Conservation (phyloP, 345 rosid species). For the Rhodamnia rubescens region DNA sequence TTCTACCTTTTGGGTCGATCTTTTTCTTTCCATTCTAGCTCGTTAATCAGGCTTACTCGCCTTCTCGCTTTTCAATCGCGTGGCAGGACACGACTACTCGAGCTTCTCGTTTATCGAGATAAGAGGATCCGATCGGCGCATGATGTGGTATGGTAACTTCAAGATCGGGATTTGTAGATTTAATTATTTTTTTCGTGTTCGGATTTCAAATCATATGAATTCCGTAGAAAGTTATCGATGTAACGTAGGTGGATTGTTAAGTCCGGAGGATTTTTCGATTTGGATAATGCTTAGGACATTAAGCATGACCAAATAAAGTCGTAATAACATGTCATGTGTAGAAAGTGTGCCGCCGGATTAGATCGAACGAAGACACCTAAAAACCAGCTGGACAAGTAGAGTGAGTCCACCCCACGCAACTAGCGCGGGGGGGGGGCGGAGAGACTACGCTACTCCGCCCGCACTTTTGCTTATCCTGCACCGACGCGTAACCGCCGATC, state of each 20-base stretch:
- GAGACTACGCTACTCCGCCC: not conserved
- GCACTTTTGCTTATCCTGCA: not conserved
- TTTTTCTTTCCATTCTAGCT: too few species aligned
- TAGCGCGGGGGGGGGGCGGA: not conserved
- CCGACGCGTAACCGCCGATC: not conserved
- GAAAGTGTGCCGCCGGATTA: too few species aligned
- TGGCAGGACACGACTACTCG: not conserved
- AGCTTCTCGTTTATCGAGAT: not conserved
- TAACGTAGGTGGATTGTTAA: fast-evolving
- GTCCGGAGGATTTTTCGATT: not conserved
- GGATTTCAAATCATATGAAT: fast-evolving
- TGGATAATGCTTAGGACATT: not conserved
- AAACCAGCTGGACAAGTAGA: not conserved
- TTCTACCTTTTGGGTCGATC: too few species aligned
- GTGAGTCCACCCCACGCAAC: not conserved
- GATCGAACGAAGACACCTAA: not conserved
- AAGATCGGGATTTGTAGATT: fast-evolving
- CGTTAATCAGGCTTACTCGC: too few species aligned
- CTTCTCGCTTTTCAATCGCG: too few species aligned
- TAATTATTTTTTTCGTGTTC: fast-evolving
- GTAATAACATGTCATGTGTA: not conserved
- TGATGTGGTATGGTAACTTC: too few species aligned
- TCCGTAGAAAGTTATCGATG: not conserved
- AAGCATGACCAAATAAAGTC: not conserved
- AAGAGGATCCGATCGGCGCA: not conserved